Base-by-base conservation (phyloP, 2,329 filamentous ascomycete species). In the Cladophialophora bantiana region DNA sequence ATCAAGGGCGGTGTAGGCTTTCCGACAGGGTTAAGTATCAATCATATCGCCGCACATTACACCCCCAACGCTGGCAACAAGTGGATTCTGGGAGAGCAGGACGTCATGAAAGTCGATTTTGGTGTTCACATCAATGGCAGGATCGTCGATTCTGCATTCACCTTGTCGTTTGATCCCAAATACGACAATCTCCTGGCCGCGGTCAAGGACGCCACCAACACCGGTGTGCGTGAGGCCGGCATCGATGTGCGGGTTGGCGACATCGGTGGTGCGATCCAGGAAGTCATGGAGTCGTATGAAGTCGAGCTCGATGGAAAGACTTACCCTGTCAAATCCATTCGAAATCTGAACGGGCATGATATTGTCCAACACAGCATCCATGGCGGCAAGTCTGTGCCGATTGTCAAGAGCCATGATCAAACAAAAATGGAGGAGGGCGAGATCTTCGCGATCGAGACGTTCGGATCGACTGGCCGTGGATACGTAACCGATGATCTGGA, bases 391-490 rank as follows among this genome's bases (percentile, higher is more conserved):
- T 93, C 91, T 72, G 92, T 97, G 59, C 94, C 94, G 0, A 97
- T 97, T 74, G 93, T 97, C 70, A 96, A 96, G 83, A 90, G 88
- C 69, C 87, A 87, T 69, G 92, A 96, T 75, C 88, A 90, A 77
- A 96, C 93, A 60, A 97, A 96, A 85, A 98, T 98, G 94, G 94
- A 97, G 81, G 94, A 97, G 80, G 93, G 93, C 50, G 94, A 98
- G 76, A 89, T 93, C 18, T 98, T 96, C 78, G 94, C 94, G 71
- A 96, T 97, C 73, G 94, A 97, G 83, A 97, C 94, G 0, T 97
- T 97, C 78, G 94, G 94, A 68, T 95, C 90, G 77, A 97, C 94
- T 26, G 94, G 94, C 70, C 94, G 92, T 77, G 94, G 93, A 71
- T 91, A 92, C 76, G 92, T 97, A 64, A 83, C 88, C 71, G 93